Evolutionary conservation across 306 rosid species (phyloP), one percentile per base, ranked within the genome.

Genomic region (Hippophae tibetana): DNA sequence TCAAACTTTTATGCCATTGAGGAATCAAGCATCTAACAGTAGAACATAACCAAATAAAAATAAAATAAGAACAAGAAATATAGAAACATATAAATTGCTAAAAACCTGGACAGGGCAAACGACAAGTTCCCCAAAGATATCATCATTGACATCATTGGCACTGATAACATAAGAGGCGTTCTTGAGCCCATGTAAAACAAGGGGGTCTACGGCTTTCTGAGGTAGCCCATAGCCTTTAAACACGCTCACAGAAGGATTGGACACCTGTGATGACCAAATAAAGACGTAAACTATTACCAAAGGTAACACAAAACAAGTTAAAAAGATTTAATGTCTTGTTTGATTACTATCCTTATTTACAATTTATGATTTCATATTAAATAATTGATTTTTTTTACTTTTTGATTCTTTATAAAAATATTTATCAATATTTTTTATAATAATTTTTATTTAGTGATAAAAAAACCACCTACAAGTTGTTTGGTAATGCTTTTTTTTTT

Each of bases 31-130:
- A 25, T 46, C 40, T 2, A 26, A 58, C 2, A 43, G 43, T 11
- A 2, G 5, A n/a, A 27, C 53, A 18, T 46, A 64, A 49, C 43
- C 53, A 8, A 47, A 70, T 48, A 31, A 31, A 31, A 4, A 31
- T 31, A 31, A 4, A 31, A 31, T 2, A 31, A 2, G 23, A 18
- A 18, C 23, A 18, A 18, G 23, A 31, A 31, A 31, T 31, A 31
- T 2, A 31, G 38, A 18, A 18, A 18, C 23, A 31, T 31, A 31
- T 31, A 31, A 31, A 31, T 2, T 31, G 5, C 63, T n/a, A 56
- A 13, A n/a, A 72, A 92, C 98, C 98, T 81, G 84, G 60, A 40
- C 69, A 58, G 95, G 86, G 54, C 96, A 87, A 64, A 82, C 59
- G 54, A 54, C 75, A 51, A 87, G 76, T 46, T 76, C 60, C 47